Conservation (phyloP, 2,329 filamentous ascomycete genomes). For the Stromatinia cepivora region DNA sequence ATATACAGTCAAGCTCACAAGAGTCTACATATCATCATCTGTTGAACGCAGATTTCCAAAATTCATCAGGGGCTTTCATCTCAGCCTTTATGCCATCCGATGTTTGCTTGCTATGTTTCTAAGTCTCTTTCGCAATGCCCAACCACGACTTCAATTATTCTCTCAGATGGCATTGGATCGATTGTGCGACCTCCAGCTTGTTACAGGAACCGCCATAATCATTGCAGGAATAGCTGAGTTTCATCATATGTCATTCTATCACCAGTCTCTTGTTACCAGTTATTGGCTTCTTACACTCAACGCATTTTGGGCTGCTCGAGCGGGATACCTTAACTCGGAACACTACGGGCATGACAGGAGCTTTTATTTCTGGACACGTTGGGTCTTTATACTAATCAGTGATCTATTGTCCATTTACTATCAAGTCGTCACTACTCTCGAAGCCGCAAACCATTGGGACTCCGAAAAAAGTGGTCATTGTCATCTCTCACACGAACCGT, state of each 20-base stretch:
- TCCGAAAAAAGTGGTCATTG: conserved; percentile 23
- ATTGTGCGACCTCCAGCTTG: conserved; percentile 27
- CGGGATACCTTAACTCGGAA: conserved; percentile 21
- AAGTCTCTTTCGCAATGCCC: conserved; percentile 11
- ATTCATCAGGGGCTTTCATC: not conserved
- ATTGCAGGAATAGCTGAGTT: conserved; percentile 26
- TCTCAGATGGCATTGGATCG: conserved; percentile 22
- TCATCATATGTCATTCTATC: conserved; percentile 25
- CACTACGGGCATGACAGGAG: conserved; percentile 16
- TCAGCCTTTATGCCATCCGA: not conserved
- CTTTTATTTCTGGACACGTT: conserved; percentile 25
- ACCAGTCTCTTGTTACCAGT: conserved; percentile 24
- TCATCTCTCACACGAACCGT: conserved; percentile 25
- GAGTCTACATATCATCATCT: not conserved
- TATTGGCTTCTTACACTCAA: conserved; percentile 29
- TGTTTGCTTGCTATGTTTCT: conserved; percentile 11
- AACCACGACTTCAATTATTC: conserved; percentile 15
- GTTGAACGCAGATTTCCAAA: not conserved
- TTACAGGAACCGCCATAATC: conserved; percentile 26
- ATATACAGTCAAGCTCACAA: conserved; percentile 13
- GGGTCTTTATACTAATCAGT: conserved; percentile 15
- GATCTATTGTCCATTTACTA: conserved; percentile 22
- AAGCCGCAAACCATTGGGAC: conserved; percentile 25
- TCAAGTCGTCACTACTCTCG: conserved; percentile 12
- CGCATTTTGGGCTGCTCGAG: conserved; percentile 26